phyloP scores from a whole-genome alignment of 495 filamentous ascomycete species.

The Tuber indicum region DNA sequence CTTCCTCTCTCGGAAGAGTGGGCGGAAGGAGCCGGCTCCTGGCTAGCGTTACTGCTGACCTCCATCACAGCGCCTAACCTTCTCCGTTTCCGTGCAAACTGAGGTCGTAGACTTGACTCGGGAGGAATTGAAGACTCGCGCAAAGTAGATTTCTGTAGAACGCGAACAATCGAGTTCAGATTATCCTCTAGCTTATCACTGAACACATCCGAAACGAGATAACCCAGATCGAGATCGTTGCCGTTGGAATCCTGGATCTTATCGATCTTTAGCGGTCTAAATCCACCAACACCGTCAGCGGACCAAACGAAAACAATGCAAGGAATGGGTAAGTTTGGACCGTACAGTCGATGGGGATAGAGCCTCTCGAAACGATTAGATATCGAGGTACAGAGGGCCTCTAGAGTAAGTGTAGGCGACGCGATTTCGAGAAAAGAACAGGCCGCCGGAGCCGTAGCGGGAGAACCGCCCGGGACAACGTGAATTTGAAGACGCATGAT shows the following conservation, averaged over 20 bases:
- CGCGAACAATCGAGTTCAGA: conserved; percentile 31
- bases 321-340: conserved; percentile 4
- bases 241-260: conserved; percentile 36
- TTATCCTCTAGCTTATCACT: conserved; percentile 32
- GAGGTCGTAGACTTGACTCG: conserved; percentile 29
- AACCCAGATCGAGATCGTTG: conserved; percentile 39
- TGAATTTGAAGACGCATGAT: conserved; percentile 40
- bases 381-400: conserved; percentile 30
- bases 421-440: conserved; percentile 38
- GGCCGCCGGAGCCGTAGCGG: background rate
- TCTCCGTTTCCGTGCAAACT: background rate
- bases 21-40: conserved; percentile 3
- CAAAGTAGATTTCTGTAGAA: conserved; percentile 24
- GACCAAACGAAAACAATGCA: background rate
- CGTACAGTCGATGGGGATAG: conserved; percentile 38
- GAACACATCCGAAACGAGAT: conserved; percentile 38
- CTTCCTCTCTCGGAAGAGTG: conserved; percentile 7
- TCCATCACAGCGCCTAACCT: conserved; percentile 15
- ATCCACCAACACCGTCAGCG: conserved; percentile 1
- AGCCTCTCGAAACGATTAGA: conserved; percentile 27
- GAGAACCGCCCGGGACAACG: conserved; percentile 20
- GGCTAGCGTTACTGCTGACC: conserved; percentile 12
- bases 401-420: conserved; percentile 26
- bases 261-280: conserved; percentile 32
- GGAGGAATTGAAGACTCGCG: conserved; percentile 35